These are phyloP conservation scores for Scedosporium minutisporum DNA, from an alignment of 2,329 filamentous ascomycete genomes.

Conservation along the genomic window DNA sequence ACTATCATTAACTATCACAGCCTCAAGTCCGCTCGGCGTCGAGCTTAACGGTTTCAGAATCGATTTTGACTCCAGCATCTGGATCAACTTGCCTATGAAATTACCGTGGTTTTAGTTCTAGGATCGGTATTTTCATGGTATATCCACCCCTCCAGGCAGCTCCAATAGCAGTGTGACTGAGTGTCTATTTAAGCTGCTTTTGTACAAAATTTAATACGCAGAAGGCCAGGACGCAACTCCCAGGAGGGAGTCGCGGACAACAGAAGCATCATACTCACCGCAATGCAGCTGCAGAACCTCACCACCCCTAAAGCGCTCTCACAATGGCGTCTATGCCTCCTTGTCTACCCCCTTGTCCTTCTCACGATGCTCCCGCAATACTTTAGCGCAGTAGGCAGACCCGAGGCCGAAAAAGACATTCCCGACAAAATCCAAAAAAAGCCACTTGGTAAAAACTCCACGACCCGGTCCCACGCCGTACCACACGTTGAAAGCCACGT, in stretches of 20 bases:
- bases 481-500: background rate
- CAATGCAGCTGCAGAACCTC: background rate
- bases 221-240: too few species aligned
- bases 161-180: background rate
- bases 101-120: constrained; percentile 3
- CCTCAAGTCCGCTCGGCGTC: background rate
- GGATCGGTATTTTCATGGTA: background rate
- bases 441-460: background rate
- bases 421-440: background rate
- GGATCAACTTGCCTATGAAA: background rate
- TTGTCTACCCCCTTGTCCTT: background rate
- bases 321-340: background rate
- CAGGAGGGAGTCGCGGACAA: background rate
- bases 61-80: too few species aligned
- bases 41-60: background rate
- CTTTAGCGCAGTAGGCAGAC: background rate
- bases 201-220: background rate
- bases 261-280: background rate
- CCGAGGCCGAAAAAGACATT: background rate
- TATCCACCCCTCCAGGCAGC: background rate
- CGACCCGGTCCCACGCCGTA: background rate
- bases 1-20: background rate
- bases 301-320: background rate
- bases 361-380: background rate
- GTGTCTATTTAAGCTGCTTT: background rate